Evolutionary conservation across 805 yeast species (phyloP).

Genomic region (Starmerella potacharoeniae): DNA sequence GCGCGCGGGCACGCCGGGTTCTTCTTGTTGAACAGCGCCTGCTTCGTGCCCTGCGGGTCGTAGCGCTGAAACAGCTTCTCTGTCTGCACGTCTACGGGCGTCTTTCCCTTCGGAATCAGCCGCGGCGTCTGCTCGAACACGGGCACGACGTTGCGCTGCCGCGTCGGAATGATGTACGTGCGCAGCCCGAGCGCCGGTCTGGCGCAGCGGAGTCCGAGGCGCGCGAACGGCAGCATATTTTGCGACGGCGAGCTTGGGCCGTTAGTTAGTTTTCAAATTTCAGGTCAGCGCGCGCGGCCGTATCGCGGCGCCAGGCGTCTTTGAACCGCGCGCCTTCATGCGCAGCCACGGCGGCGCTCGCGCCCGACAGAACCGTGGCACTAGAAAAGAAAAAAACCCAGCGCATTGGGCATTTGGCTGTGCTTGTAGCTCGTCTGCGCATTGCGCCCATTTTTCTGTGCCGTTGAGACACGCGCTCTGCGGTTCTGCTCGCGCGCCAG

Average conservation of each 20-base stretch:
- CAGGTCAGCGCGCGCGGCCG: not conserved
- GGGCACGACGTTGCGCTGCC: slow-evolving; percentile 27
- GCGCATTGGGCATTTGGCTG: not conserved
- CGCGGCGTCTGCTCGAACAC: slow-evolving; percentile 29
- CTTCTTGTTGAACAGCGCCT: slow-evolving; percentile 39
- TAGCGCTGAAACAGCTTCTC: slow-evolving; percentile 44
- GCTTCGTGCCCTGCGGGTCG: slow-evolving; percentile 64
- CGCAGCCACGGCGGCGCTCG: no score
- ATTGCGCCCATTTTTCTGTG: no score
- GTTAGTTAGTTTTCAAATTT: not conserved
- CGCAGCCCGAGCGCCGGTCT: slow-evolving; percentile 7
- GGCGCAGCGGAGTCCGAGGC: not conserved
- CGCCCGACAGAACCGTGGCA: no score
- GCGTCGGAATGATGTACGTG: slow-evolving; percentile 34
- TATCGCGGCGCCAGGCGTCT: not conserved
- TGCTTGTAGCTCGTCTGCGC: not conserved
- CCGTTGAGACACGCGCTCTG: no score
- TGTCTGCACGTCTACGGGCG: slow-evolving; percentile 36
- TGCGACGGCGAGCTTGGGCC: not conserved
- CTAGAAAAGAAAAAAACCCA: not conserved
- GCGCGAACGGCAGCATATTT: not conserved
- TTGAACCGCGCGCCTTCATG: not conserved
- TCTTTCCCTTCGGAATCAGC: slow-evolving; percentile 25
- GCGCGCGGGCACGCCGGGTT: slow-evolving; percentile 48
- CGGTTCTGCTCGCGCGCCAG: no score